Base-by-base conservation (phyloP, 192 early-diverging fungal genomes). In the Rhizophagus clarus region DNA sequence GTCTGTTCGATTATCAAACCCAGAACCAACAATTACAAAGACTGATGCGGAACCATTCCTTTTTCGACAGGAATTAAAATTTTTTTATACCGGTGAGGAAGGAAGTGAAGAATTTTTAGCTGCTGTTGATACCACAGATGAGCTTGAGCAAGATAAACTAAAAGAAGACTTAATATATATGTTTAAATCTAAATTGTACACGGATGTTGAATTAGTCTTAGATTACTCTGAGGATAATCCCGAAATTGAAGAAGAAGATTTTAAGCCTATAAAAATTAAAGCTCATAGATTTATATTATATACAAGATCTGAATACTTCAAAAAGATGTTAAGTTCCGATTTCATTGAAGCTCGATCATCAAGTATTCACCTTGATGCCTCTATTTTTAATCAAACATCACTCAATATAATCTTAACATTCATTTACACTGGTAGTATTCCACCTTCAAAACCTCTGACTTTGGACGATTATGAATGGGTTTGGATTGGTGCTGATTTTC, bases 141-240 rank as follows among this genome's bases (percentile, higher is more conserved):
- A 79, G n/a, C 56, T 79, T 9, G 77, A 79, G 32, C 77, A 79
- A 10, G 68, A 79, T 9, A 79, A 79, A 71, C 29, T 79, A 60
- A 79, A 79, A 61, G 77, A 79, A 31, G 77, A 79, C 62, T 79
- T 79, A 79, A 32, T 79, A 51, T 79, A 79, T 49, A 79, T 79
- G 77, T 34, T 61, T n/a, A 79, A 79, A 45, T 79, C 77, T 60
- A 79, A 79, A 79, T 61, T 79, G 9, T 79, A 79, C 20, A 79
- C 77, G 4, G 68, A 79, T 40, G 56, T 79, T 71, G 77, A 79
- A 45, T 71, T 79, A 34, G n/a, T 71, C 51, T 42, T 79, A 32
- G 45, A 31, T 3, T 22, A 22, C 20, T 29, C 49, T 29, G 68
- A 79, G 1, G 77, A 79, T 71, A 29, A 9, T 42, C 26, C 71